Evolutionary conservation across 2,329 filamentous ascomycete genomes (phyloP).

Genomic region (Hysterium pulicare): DNA sequence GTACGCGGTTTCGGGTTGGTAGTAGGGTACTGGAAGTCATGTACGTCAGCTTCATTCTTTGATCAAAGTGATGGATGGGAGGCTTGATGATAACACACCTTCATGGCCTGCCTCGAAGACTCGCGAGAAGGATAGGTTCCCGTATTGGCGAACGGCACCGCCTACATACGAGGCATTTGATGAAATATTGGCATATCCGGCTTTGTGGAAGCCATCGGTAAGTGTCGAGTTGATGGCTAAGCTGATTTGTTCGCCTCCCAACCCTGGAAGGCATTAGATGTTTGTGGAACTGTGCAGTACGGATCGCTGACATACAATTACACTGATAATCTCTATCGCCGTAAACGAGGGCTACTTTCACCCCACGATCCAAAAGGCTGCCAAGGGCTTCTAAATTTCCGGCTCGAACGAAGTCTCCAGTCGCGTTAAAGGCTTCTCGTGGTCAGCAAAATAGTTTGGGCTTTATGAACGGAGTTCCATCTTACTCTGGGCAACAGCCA

Average conservation of each 20-base stretch:
- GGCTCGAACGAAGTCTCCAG: constrained; percentile 2
- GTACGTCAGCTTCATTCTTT: background rate
- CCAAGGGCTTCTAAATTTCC: constrained; percentile 37
- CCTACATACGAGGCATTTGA: constrained; percentile 22
- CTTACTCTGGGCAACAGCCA: background rate
- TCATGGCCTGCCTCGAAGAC: constrained; percentile 33
- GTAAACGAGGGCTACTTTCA: constrained; percentile 8
- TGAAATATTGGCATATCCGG: constrained; percentile 28
- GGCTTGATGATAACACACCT: no score
- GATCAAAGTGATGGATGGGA: no score
- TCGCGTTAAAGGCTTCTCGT: background rate
- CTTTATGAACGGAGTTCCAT: no score
- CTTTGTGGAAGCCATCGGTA: constrained; percentile 13
- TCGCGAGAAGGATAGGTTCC: constrained; percentile 32
- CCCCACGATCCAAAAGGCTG: constrained; percentile 46
- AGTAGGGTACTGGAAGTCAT: background rate
- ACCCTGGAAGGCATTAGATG: constrained; percentile 22
- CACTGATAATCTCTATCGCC: constrained; percentile 43
- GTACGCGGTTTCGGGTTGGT: constrained; percentile 1
- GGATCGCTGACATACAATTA: constrained; percentile 40
- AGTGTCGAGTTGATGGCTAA: constrained; percentile 44
- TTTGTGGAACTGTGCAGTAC: background rate
- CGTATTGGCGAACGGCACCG: constrained; percentile 31
- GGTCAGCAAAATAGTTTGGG: background rate
- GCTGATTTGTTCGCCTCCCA: constrained; percentile 68